Base-by-base conservation (phyloP, 2,329 filamentous ascomycete species). In the Emergomyces africanus region DNA sequence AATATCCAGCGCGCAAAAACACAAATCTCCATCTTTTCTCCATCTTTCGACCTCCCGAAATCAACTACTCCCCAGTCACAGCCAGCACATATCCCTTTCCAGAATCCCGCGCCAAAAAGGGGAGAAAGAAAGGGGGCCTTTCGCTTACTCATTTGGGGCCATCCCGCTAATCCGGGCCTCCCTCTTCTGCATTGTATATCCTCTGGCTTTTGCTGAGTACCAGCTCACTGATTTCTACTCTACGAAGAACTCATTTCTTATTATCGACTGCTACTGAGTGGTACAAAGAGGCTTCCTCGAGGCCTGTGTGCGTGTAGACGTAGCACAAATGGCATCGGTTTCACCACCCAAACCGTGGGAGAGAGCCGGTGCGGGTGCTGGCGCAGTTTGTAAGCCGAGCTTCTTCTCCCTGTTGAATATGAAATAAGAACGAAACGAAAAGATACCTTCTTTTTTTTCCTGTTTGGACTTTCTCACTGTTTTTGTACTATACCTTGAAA, bases 301-400 rank as follows among this genome's bases (percentile, higher is more conserved):
- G 53, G 23, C 15, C 23, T 42, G 53, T 14, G 39, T 55, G 37
- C 25, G 37, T 55, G 53, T 55, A 44, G 53, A 28, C 53, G 37
- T 42, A n/a, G 14, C 39, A 37, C 53, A 14, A 64, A 83, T 84
- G 81, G 80, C 81, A 68, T 77, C 80, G 65, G 77, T 78, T 64
- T 96, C 92, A 74, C 94, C 94, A 70, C 94, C 94, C 59, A 99
- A 99, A 77, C 94, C 94, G 53, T 99, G 94, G 94, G 94, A 99
- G 77, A 83, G 87, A 73, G 82, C 86, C 65, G 87, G 86, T 74
- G 53, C 53, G 5, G 79, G 79, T 66, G 70, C 77, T 64, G 79
- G 79, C 66, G 70, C 77, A 64, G 70, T 78, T 69, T 74, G 81
- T 85, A 76, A 68, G 78, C 75, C 15, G 18, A 5, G 12, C 20